Evolutionary conservation across 768 basidiomycete genomes (phyloP).

Genomic region (Rhodotorula paludigena): DNA sequence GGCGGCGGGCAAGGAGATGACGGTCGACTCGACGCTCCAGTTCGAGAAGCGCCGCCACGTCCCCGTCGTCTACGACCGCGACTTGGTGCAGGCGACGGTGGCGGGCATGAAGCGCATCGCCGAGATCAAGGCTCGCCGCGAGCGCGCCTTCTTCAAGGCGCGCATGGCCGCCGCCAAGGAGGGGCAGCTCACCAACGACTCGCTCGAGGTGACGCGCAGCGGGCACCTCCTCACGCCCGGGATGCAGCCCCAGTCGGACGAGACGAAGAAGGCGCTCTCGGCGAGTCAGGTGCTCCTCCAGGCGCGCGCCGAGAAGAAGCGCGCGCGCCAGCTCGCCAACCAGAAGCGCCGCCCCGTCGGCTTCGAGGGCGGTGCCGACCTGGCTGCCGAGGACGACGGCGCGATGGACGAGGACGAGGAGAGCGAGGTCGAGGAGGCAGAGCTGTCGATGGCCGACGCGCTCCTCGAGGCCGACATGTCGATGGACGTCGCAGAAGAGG

Average conservation of each 20-base stretch:
- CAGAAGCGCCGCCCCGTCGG: constrained; percentile 29
- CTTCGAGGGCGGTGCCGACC: constrained; percentile 36
- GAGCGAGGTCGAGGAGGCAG: constrained; percentile 17
- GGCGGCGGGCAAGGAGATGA: constrained; percentile 99
- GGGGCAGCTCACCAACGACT: constrained; percentile 32
- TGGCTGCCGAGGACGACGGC: constrained; percentile 20
- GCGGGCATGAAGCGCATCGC: constrained; percentile 92
- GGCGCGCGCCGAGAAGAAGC: constrained; percentile 40
- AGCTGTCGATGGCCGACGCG: constrained; percentile 29
- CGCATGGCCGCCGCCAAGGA: constrained; percentile 41
- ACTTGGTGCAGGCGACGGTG: constrained; percentile 83
- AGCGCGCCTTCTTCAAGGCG: constrained; percentile 94
- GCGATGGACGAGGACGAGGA: constrained; percentile 34
- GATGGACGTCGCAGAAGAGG: constrained; percentile 29
- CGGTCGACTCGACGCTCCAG: constrained; percentile 94
- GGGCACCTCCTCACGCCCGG: constrained; percentile 41
- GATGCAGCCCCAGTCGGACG: constrained; percentile 27
- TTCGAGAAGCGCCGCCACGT: constrained; percentile 99
- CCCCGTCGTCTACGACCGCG: constrained; percentile 93
- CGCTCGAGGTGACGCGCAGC: constrained; percentile 41
- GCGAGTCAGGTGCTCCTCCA: constrained; percentile 37
- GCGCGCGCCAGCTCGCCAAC: constrained; percentile 24
- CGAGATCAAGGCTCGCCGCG: constrained; percentile 84
- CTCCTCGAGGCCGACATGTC: constrained; percentile 33
- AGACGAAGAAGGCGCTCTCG: constrained; percentile 39